Evolutionary conservation across 176 grass and related monocot species (phyloP), one percentile per base, ranked within the genome.

Genomic region (Carex scoparia): DNA sequence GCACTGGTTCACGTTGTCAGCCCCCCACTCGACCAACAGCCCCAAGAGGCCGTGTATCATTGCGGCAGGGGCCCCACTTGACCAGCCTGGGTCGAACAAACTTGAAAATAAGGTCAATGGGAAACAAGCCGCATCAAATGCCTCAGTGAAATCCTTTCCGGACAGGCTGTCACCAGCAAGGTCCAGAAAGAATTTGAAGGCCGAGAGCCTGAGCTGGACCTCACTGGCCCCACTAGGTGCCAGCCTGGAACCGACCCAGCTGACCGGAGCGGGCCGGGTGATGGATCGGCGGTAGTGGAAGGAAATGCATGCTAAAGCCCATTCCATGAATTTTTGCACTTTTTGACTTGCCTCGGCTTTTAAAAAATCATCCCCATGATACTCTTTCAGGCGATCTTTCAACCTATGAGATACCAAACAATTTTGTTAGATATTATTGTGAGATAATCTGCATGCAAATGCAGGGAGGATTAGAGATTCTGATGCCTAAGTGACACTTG

Each of bases 71-170:
- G 79, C 88, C 63, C 94, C 91, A 82, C 84, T 88, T 44, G 91
- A 87, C 94, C 94, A 97, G n/a, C 89, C 94, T 85, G 91, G 86
- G 84, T 93, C 94, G 69, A 97, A 93, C 69, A 92, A 90, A 84
- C 87, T 97, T 70, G 94, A 94, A 86, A 94, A 97, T 37, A 97
- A 87, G 69, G 94, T 97, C 67, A 97, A 89, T 6, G 91, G 94
- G 49, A 97, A 94, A 90, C 94, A 97, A 19, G 85, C 91, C 4
- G 91, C 94, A 68, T 97, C 91, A 79, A 97, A 97, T 54, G 91
- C 91, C 80, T 97, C 94, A 5, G 91, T 87, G 40, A 97, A 97
- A 81, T 94, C 87, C 85, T 97, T 97, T 88, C 91, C 94, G 48
- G 86, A 87, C 35, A 97, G 79, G 72, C 88, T 91, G 55, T 97